A percentile compares a stretch with the other conserved stretches of the same genome.
Conservation (phyloP, 257 asterid species). For the Rhazya stricta region DNA sequence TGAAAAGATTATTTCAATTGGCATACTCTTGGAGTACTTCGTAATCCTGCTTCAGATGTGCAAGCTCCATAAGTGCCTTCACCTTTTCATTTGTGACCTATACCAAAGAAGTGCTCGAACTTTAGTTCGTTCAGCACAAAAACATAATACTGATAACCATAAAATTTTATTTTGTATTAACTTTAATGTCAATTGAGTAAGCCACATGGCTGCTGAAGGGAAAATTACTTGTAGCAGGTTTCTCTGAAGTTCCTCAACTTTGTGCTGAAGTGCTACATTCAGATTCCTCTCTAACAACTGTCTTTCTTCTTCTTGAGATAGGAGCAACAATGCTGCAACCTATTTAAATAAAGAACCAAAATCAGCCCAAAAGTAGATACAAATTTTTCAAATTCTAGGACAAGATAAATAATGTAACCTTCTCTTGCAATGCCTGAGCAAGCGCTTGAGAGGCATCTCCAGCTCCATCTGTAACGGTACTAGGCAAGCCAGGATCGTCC, state of each 20-base stretch:
- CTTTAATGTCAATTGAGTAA: neutral
- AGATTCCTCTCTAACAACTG: conserved; percentile 78
- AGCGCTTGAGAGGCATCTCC: conserved; percentile 58
- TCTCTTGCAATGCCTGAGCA: conserved; percentile 85
- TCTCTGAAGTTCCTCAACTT: conserved; percentile 78
- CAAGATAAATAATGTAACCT: conserved; percentile 45
- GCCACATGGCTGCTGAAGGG: neutral
- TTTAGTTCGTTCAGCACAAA: neutral
- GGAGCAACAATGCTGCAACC: conserved; percentile 75
- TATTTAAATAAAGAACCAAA: conserved; percentile 22
- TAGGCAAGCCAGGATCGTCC: conserved; percentile 31
- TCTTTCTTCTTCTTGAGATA: conserved; percentile 92
- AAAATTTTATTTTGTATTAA: neutral
- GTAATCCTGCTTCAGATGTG: conserved; percentile 73
- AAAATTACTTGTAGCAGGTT: conserved; percentile 68
- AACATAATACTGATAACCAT: neutral
- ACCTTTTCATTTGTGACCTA: conserved; percentile 97
- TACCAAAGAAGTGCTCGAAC: conserved; percentile 21
- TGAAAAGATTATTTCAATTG: neutral
- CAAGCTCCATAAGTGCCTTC: conserved; percentile 87
- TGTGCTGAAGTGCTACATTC: conserved; percentile 68
- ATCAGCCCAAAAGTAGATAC: conserved; percentile 15
- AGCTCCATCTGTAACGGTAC: conserved; percentile 30
- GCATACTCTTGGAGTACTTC: conserved; percentile 63
- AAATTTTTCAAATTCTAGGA: conserved; percentile 6